Evolutionary conservation across 2,329 filamentous ascomycete genomes (phyloP).

Genomic region (Fusarium nanum): DNA sequence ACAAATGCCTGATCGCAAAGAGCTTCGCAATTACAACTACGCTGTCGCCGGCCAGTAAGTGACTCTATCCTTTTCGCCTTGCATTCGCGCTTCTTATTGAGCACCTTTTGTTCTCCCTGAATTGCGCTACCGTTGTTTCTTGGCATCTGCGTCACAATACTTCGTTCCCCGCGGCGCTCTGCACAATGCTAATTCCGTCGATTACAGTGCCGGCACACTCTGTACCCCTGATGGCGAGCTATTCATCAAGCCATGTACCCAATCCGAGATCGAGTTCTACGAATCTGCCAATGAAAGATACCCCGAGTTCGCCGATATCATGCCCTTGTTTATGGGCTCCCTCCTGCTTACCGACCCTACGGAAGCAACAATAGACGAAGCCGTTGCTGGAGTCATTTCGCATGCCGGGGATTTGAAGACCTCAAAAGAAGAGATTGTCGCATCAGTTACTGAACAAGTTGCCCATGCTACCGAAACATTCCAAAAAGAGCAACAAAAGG

Average conservation of each 20-base stretch:
- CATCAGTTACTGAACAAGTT: constrained; percentile 50
- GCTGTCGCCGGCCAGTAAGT: constrained; percentile 89
- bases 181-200: constrained; percentile 29
- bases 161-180: constrained; percentile 12
- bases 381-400: constrained; percentile 58
- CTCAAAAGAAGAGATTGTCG: constrained; percentile 50
- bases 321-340: constrained; percentile 87
- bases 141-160: constrained; percentile 32
- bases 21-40: constrained; percentile 76
- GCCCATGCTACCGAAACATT: constrained; percentile 29
- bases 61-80: constrained; percentile 18
- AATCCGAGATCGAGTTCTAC: constrained; percentile 90
- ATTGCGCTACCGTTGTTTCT: constrained; percentile 6
- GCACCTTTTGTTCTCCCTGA: constrained; percentile 3
- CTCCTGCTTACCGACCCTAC: constrained; percentile 73
- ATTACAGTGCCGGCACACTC: constrained; percentile 84
- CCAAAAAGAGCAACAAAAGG: neutral
- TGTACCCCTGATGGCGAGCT: constrained; percentile 85
- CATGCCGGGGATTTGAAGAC: constrained; percentile 50
- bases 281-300: constrained; percentile 74
- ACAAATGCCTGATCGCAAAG: constrained; percentile 66
- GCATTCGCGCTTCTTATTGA: constrained; percentile 7
- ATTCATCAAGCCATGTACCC: constrained; percentile 93
- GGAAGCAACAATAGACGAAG: constrained; percentile 61
- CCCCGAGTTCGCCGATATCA: constrained; percentile 79